Evolutionary conservation across 2,329 filamentous ascomycete species (phyloP).

Genomic region (Podosphaera aphanis): DNA sequence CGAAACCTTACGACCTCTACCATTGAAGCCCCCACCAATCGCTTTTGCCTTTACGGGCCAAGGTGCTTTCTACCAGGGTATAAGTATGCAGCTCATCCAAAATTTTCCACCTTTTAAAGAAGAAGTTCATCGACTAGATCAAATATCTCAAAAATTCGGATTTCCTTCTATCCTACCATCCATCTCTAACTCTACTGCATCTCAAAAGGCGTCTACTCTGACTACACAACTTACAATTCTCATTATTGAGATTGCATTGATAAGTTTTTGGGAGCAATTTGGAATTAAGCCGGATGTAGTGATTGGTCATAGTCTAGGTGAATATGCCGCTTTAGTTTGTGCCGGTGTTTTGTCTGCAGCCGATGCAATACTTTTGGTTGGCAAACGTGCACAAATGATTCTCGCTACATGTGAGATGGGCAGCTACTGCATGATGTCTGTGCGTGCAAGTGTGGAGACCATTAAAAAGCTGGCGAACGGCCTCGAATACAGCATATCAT

Average conservation of each 20-base stretch:
- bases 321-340: slow-evolving; percentile 49
- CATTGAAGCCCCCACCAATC: slow-evolving; percentile 8
- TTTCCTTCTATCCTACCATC: slow-evolving; percentile 12
- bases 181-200: neutral
- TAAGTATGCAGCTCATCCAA: slow-evolving; percentile 10
- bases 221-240: slow-evolving; percentile 30
- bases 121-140: slow-evolving; percentile 10
- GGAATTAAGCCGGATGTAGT: slow-evolving; percentile 30
- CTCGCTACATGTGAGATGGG: slow-evolving; percentile 5
- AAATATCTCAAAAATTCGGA: slow-evolving; percentile 8
- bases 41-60: slow-evolving; percentile 21
- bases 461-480: slow-evolving; percentile 19
- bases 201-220: slow-evolving; percentile 19
- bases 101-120: slow-evolving; percentile 18
- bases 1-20: slow-evolving; percentile 1
- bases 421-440: slow-evolving; percentile 17
- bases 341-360: slow-evolving; percentile 47
- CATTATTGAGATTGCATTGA: slow-evolving; percentile 31
- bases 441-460: slow-evolving; percentile 19
- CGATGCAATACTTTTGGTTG: slow-evolving; percentile 51
- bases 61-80: slow-evolving; percentile 19
- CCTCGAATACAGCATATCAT: slow-evolving; percentile 26
- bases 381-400: slow-evolving; percentile 28
- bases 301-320: slow-evolving; percentile 41
- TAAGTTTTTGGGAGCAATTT: slow-evolving; percentile 31